phyloP scores from a whole-genome alignment of 2,329 filamentous ascomycete genomes.

The Calcarisporium arbuscula region DNA sequence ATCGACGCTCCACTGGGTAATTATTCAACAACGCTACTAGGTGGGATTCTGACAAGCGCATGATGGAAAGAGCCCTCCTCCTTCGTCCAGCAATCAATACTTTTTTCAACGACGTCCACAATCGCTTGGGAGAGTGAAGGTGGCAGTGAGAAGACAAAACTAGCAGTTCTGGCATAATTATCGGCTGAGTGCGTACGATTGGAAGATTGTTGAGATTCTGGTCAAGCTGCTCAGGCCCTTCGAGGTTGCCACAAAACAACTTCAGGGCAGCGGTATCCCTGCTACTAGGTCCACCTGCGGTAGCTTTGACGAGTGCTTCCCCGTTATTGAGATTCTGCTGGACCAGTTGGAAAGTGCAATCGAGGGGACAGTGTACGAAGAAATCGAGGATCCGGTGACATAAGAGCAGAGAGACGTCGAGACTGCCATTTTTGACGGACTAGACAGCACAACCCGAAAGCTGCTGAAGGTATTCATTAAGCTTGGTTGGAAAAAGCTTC shows the following conservation, averaged over 20 bases:
- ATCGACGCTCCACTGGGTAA: too few relatives aligned
- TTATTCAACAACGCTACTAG: too few relatives aligned
- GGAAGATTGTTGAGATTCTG: conserved; percentile 3
- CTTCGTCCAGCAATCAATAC: neutral
- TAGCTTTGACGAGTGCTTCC: conserved; percentile 5
- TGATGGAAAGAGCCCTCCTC: too few relatives aligned
- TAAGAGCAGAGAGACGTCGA: neutral
- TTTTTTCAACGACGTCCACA: conserved; percentile 2
- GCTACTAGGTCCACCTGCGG: conserved; percentile 2
- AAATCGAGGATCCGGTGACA: conserved; percentile 1
- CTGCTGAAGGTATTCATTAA: conserved; percentile 4
- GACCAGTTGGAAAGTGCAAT: conserved; percentile 4
- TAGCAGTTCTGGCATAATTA: neutral
- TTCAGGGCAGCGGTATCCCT: conserved; percentile 4
- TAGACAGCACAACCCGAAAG: conserved; percentile 2
- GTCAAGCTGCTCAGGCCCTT: conserved; percentile 4
- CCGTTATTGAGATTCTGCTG: conserved; percentile 5
- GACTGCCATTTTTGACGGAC: conserved; percentile 1
- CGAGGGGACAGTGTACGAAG: conserved; percentile 5
- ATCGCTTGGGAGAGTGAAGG: conserved; percentile 1
- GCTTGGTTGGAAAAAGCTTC: conserved; percentile 4
- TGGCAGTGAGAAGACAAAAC: neutral
- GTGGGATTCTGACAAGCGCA: conserved; percentile 1
- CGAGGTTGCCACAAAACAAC: conserved; percentile 4
- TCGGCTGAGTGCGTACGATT: conserved; percentile 1